phyloP scores from a whole-genome alignment of 1,139 yeast species.

The Protomyces macrosporus region DNA sequence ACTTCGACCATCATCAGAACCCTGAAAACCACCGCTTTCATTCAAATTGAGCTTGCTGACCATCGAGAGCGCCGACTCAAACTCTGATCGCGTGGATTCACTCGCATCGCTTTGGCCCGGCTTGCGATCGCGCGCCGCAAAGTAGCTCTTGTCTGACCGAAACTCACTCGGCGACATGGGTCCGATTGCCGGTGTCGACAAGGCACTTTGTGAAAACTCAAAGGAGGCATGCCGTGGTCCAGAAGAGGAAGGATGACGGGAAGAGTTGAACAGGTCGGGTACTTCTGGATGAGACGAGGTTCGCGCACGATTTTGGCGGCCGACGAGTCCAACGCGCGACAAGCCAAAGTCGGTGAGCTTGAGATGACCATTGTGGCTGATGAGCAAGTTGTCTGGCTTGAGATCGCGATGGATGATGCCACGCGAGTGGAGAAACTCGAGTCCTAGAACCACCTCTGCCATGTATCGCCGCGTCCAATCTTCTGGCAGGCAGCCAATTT shows the following conservation, averaged over 20 bases:
- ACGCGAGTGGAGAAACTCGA: constrained; percentile 75
- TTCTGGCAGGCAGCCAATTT: constrained; percentile 73
- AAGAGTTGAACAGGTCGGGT: constrained; percentile 15
- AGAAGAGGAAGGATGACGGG: neutral
- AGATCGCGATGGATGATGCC: constrained; percentile 88
- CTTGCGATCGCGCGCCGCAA: constrained; percentile 14
- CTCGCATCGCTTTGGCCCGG: neutral
- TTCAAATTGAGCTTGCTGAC: constrained; percentile 10
- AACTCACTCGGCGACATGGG: constrained; percentile 6
- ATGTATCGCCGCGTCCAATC: constrained; percentile 79
- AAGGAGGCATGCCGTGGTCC: constrained; percentile 24
- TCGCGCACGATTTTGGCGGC: constrained; percentile 57
- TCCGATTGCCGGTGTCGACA: constrained; percentile 30
- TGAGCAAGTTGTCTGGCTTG: constrained; percentile 88
- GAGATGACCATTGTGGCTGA: constrained; percentile 80
- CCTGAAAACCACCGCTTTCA: neutral
- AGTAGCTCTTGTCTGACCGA: constrained; percentile 16
- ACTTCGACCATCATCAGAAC: constrained; percentile 8
- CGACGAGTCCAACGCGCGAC: constrained; percentile 80
- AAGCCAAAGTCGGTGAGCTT: constrained; percentile 94
- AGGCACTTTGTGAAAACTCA: constrained; percentile 28
- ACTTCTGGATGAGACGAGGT: constrained; percentile 33
- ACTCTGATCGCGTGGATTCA: neutral
- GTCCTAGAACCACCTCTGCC: constrained; percentile 87
- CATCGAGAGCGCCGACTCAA: constrained; percentile 1